Percentiles rank a stretch among this genome's conserved stretches.
Conservation (phyloP, 306 rosid species). For the Cajanus cajan region DNA sequence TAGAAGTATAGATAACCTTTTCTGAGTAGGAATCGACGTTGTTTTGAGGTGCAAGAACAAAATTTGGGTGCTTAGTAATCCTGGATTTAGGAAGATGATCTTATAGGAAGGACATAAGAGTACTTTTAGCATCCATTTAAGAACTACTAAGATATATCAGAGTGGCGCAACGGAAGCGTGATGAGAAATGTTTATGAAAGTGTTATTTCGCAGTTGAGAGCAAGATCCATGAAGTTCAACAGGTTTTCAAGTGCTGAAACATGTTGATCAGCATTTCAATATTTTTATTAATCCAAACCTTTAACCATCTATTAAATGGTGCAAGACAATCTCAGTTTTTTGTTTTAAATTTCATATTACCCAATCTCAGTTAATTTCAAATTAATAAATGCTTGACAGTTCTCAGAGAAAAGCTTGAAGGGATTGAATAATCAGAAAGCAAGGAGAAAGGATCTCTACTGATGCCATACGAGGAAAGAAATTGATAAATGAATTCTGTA, state of each 20-base stretch:
- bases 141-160: no score
- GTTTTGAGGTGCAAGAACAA: no score
- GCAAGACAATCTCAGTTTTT: not conserved
- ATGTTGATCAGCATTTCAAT: not conserved
- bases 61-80: no score
- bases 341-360: not conserved
- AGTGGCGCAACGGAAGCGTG: no score
- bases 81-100: no score
- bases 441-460: not conserved
- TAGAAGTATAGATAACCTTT: no score
- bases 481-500: not conserved
- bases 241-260: constrained; percentile 41
- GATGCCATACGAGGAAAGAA: not conserved
- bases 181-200: no score
- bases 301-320: not conserved
- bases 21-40: no score
- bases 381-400: not conserved
- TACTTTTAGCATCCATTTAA: no score
- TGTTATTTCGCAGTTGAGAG: no score
- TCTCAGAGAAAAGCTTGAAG: not conserved
- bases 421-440: not conserved
- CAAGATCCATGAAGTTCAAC: no score
- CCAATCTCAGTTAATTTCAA: not conserved
- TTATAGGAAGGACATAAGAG: no score
- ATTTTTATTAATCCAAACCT: not conserved